Evolutionary conservation across 441 rosid genomes (phyloP), one percentile per base, ranked within the genome.

Genomic region (Pelargonium cotyledonis): DNA sequence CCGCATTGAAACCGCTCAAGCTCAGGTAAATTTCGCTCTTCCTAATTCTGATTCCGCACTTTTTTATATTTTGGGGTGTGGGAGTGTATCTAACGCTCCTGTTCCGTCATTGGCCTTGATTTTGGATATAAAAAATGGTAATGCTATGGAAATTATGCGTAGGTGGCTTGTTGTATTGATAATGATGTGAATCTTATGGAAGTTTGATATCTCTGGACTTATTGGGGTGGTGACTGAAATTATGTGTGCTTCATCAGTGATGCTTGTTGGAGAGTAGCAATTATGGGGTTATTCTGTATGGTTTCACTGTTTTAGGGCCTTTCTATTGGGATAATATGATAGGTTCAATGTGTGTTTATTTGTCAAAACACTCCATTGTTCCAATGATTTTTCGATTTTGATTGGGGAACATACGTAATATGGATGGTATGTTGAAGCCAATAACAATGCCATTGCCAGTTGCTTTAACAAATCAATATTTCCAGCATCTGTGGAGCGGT

Each of bases 1-100:
- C 10, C 98, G 97, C 73, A 92, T 95, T 69, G 99, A 95, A 81
- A 95, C 99, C 2, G 99, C 99, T 72, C 98, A 95, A 72, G 98
- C 96, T 74, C 99, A 95, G 97, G 98, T 92, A 69, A 10, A 65
- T 80, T 14, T 70, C 63, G 66, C 64, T 53, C 6, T 15, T 15
- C 14, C 51, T 9, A 14, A 10, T 46, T 46, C 51, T 9, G 51
- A 46, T 46, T 46, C 11, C 4, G 51, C n/a, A 9, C 14, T 14
- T 9, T 46, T 23, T 0, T 23, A 23, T 23, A 23, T 23, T 23
- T 43, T 6, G 46, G 46, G 6, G n/a, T n/a, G n/a, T n/a, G n/a
- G n/a, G n/a, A n/a, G n/a, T n/a, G n/a, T 49, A 5, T 49, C 16
- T 14, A 6, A 12, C 46, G 46, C 46, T 43, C 46, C 46, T 46